Evolutionary conservation across 2,329 filamentous ascomycete species (phyloP).

Genomic region (Gaeumannomyces sp.): DNA sequence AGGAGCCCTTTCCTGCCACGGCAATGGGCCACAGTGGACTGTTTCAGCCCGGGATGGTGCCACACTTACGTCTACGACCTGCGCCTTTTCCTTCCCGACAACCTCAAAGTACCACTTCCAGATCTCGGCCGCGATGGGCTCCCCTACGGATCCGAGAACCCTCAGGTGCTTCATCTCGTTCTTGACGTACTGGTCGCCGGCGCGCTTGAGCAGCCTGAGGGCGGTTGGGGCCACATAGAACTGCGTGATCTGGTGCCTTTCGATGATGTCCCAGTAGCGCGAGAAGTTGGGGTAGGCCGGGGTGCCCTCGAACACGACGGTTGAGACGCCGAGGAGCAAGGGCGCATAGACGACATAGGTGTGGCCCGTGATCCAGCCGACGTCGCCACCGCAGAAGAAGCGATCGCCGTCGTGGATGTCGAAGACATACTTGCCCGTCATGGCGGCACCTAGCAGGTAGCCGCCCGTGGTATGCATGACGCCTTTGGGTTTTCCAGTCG

Average conservation of each 20-base stretch:
- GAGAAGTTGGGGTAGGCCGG: constrained; percentile 97
- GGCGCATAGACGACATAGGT: constrained; percentile 98
- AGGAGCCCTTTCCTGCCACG: not conserved
- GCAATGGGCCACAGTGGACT: not conserved
- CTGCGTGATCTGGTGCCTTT: constrained; percentile 89
- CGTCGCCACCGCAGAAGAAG: constrained; percentile 97
- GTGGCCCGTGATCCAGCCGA: constrained; percentile 98
- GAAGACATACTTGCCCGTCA: constrained; percentile 97
- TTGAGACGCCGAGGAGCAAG: constrained; percentile 84
- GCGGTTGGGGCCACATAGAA: constrained; percentile 98
- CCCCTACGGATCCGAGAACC: constrained; percentile 89
- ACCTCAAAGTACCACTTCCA: constrained; percentile 99
- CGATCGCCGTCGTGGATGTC: constrained; percentile 91
- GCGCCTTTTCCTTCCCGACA: constrained; percentile 87
- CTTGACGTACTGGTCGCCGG: constrained; percentile 87
- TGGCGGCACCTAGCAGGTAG: constrained; percentile 87
- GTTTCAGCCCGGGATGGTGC: not conserved
- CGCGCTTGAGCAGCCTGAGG: constrained; percentile 86
- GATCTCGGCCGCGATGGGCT: constrained; percentile 94
- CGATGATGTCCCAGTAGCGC: constrained; percentile 97
- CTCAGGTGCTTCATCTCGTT: constrained; percentile 83
- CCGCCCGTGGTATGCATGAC: constrained; percentile 96
- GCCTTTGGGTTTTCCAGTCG: constrained; percentile 97
- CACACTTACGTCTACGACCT: constrained; percentile 81
- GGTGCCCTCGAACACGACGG: constrained; percentile 96